Evolutionary conservation across 2,329 filamentous ascomycete species (phyloP), one percentile per base, ranked within the genome.

Genomic region (Niveomyces coronatus): DNA sequence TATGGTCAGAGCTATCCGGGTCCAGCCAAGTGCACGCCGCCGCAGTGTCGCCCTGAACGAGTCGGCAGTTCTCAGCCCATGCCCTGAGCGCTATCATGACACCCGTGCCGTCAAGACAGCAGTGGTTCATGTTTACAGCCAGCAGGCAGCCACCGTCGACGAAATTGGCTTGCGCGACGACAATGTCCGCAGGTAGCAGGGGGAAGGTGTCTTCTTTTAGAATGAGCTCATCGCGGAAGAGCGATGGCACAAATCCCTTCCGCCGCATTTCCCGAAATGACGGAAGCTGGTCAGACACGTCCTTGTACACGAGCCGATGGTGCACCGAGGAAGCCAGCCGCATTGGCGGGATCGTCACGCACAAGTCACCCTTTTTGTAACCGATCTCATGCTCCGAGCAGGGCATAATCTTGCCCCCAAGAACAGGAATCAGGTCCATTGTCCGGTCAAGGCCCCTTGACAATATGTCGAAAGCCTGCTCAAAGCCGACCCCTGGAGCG

Each of bases 341-440:
- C 4, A 39, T 19, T 10, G 48, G 44, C 10, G 49, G 49, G 5
- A 52, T 43, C 0, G 48, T 45, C 13, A 52, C 36, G 29, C 49
- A 44, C 9, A 49, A 36, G 9, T 52, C 46, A 11, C 49, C 48
- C 17, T 46, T 45, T 5, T 26, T 45, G 31, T 50, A 50, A 7
- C 48, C 50, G 20, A 52, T 47, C 23, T 53, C 50, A 3, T 53
- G 47, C 27, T 48, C 48, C 1, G 51, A 51, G 13, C 42, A 41
- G 23, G 41, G 28, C 44, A 60, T 61, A 34, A 64, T 48, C 24
- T 52, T 56, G n/a, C 61, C 60, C 1, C 49, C 48, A 0, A 64
- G 52, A 13, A 49, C 56, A 5, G 61, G 58, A 10, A 63, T 57
- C 37, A 61, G 40, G 2, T 56, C 47, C 3, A 63, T 47, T 3